Evolutionary conservation across 768 basidiomycete genomes (phyloP).

Genomic region (Tricholoma bakamatsutake): DNA sequence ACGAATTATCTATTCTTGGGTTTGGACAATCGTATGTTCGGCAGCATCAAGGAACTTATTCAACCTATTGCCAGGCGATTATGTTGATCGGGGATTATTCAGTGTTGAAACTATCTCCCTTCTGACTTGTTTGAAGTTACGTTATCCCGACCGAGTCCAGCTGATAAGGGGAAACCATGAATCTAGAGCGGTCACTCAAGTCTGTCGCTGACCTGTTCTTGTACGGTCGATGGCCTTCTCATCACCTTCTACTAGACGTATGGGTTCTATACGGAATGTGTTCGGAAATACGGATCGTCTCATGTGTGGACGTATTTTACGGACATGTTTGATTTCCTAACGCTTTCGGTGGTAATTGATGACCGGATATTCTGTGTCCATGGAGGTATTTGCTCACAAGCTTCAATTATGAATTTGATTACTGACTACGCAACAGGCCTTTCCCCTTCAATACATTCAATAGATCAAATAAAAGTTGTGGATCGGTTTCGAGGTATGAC

Average conservation of each 20-base stretch:
- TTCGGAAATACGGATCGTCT: constrained; percentile 92
- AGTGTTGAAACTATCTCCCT: constrained; percentile 98
- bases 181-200: constrained; percentile 96
- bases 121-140: constrained; percentile 91
- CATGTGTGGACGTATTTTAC: constrained; percentile 99
- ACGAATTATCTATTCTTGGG: constrained; percentile 99
- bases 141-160: constrained; percentile 95
- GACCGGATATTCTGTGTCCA: constrained; percentile 99
- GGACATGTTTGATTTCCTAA: constrained; percentile 99
- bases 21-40: constrained; percentile 32
- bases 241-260: constrained; percentile 65
- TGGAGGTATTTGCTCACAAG: constrained; percentile 56
- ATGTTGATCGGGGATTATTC: constrained; percentile 96
- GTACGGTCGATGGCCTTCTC: constrained; percentile 17
- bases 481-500: constrained; percentile 90
- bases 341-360: constrained; percentile 96
- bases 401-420: constrained; percentile 8
- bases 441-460: constrained; percentile 96
- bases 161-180: constrained; percentile 98
- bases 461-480: constrained; percentile 99
- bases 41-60: neutral
- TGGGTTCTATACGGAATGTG: constrained; percentile 98
- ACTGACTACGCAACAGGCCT: constrained; percentile 50
- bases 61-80: constrained; percentile 65
- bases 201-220: constrained; percentile 35